Base-by-base conservation (phyloP, 2,329 filamentous ascomycete species). In the Diaporthe helianthi region DNA sequence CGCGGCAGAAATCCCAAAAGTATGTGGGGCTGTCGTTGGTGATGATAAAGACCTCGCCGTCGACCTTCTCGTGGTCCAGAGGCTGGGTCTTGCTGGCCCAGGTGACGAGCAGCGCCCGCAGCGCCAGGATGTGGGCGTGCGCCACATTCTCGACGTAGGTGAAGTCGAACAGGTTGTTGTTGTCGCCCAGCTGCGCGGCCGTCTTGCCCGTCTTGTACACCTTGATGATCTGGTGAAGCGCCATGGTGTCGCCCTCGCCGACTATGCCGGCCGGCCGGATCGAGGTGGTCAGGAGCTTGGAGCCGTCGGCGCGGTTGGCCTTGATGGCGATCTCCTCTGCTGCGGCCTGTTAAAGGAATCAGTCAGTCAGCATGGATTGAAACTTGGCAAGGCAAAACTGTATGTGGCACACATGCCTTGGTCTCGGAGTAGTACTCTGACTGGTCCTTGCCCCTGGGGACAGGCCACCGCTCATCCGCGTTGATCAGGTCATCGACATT, bases 211-310 rank as follows among this genome's bases (percentile, higher is more conserved):
- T 85, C 70, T 85, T 84, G 77, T 91, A 92, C 75, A 92, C 89
- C 72, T 89, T 87, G 76, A 97, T 84, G 72, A 98, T 87, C 74
- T 91, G 89, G 72, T 90, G 88, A 41, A 95, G 88, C 17, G 90
- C 81, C 77, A 94, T 91, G 65, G 89, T 88, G 82, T 99, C 96
- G 75, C 93, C 93, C 77, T 96, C 93, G 75, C 95, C 95, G 76
- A 97, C 93, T 79, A 98, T 97, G 73, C 93, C 93, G 15, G 93
- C 92, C 8, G 94, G 93, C 19, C 96, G 92, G 73, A 98, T 87
- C 36, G 94, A 86, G 76, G 88, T 88, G n/a, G 94, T 97, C 12
- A 93, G 84, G 79, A 97, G 89, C 52, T 83, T 82, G 64, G 84
- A 82, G 67, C 85, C 74, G 75, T 80, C 84, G 63, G 82, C 73